These are phyloP conservation scores for Novymonas esmeraldas DNA, from an alignment of 208 protist species.

Conservation along the genomic window DNA sequence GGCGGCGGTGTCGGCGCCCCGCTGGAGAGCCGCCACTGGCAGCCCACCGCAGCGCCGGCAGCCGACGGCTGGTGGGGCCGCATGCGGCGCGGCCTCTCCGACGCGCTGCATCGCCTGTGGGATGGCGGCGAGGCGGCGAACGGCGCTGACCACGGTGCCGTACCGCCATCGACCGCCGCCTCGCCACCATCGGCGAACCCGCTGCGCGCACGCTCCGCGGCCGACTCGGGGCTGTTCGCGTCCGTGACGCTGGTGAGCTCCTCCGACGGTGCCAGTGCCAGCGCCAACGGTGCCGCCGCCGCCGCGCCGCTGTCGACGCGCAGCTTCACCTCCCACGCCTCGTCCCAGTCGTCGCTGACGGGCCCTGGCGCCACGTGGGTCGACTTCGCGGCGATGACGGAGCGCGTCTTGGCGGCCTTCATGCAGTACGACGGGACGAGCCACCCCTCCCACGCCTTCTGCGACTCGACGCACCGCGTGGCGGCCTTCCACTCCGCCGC, in stretches of 20 bases:
- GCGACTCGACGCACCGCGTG: slow-evolving; percentile 13
- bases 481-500: neutral
- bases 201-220: too few species aligned
- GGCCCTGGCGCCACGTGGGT: slow-evolving; percentile 1
- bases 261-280: too few species aligned
- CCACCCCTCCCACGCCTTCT: slow-evolving; percentile 29
- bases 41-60: neutral
- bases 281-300: neutral
- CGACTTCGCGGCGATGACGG: slow-evolving; percentile 30
- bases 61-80: slow-evolving; percentile 3
- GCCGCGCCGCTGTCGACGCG: too few species aligned
- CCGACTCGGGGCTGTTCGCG: too few species aligned
- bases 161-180: too few species aligned
- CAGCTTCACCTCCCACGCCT: too few species aligned
- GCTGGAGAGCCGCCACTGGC: neutral
- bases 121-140: neutral
- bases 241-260: too few species aligned
- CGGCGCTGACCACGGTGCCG: too few species aligned
- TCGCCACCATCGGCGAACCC: too few species aligned
- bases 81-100: neutral
- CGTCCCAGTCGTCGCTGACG: too few species aligned
- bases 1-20: neutral
- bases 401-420: slow-evolving; percentile 41
- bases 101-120: neutral
- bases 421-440: slow-evolving; percentile 53